These are phyloP conservation scores for Danielia reshetovae DNA, from an alignment of 805 yeast genomes.

Conservation along the genomic window DNA sequence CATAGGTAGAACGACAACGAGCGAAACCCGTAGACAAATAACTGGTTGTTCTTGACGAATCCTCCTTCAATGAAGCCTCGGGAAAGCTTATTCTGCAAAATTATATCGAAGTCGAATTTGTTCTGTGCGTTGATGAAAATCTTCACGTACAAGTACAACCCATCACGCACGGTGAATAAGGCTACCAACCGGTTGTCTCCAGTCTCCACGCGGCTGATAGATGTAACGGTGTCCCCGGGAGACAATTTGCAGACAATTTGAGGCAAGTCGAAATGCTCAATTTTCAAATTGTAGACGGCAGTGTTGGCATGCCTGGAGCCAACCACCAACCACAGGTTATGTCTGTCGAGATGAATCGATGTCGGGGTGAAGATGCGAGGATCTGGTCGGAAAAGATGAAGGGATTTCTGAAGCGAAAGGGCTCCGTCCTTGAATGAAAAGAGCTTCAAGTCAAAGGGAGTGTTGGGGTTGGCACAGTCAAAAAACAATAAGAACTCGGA, in stretches of 20 bases:
- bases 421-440: slow-evolving; percentile 18
- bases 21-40: slow-evolving; percentile 75
- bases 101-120: slow-evolving; percentile 18
- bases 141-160: slow-evolving; percentile 45
- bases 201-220: slow-evolving; percentile 39
- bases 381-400: slow-evolving; percentile 26
- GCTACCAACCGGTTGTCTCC: slow-evolving; percentile 17
- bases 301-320: slow-evolving; percentile 74
- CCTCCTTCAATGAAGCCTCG: slow-evolving; percentile 84
- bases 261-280: slow-evolving; percentile 34
- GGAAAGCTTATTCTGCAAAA: slow-evolving; percentile 60
- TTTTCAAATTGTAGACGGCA: slow-evolving; percentile 28
- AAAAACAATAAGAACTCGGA: slow-evolving; percentile 36
- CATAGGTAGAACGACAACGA: slow-evolving; percentile 74
- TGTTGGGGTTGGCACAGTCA: slow-evolving; percentile 68
- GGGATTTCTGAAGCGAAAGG: slow-evolving; percentile 18
- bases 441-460: slow-evolving; percentile 44
- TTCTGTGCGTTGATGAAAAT: slow-evolving; percentile 11
- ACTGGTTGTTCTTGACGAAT: slow-evolving; percentile 37
- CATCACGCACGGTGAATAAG: slow-evolving; percentile 62
- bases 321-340: slow-evolving; percentile 43
- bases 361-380: slow-evolving; percentile 53
- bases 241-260: slow-evolving; percentile 36
- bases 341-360: slow-evolving; percentile 43
- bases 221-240: slow-evolving; percentile 67